Evolutionary conservation across 2,329 filamentous ascomycete genomes (phyloP), one percentile per base, ranked within the genome.

Genomic region (Colletotrichum magnum): DNA sequence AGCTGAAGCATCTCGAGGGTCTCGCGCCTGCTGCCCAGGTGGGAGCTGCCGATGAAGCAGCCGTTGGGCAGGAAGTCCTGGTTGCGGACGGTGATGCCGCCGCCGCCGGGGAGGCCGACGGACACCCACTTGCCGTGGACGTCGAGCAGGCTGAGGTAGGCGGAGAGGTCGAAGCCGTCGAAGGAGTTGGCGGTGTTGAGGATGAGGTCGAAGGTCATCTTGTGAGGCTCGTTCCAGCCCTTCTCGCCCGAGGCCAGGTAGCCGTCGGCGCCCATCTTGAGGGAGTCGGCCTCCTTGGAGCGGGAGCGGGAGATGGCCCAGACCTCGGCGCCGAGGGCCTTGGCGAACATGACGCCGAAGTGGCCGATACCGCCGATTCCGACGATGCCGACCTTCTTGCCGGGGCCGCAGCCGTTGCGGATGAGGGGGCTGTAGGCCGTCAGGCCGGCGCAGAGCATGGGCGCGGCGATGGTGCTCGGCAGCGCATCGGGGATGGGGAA

Each of bases 401-500:
- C 93, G 1, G 92, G 92, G 0, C 92, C 92, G 69, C 88, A 87
- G 24, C 92, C 92, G 76, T 94, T 90, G 57, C 93, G 88, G 72
- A 93, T 90, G 15, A 97, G 86, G 1, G 94, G 94, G 69, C 89
- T 92, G 83, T 90, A 97, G 68, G 90, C 90, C 4, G 94, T 97
- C 73, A 97, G 86, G 72, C 94, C 94, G 48, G 93, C 94, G 80
- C 94, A 97, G 73, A 96, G 87, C 92, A 95, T 94, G 10, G 92
- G 93, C 2, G 93, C 94, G 1, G 91, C 93, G 58, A 90, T 81
- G 64, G 82, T 79, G 73, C 85, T 88, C 10, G 84, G 75, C 53
- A 97, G 86, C 60, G 85, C 88, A 39, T 94, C 93, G 43, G 94
- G 94, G 72, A 97, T 95, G 76, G 92, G 92, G 77, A 88, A 90